These are phyloP conservation scores for Triadica sebifera DNA, from an alignment of 345 rosid species.

Conservation along the genomic window DNA sequence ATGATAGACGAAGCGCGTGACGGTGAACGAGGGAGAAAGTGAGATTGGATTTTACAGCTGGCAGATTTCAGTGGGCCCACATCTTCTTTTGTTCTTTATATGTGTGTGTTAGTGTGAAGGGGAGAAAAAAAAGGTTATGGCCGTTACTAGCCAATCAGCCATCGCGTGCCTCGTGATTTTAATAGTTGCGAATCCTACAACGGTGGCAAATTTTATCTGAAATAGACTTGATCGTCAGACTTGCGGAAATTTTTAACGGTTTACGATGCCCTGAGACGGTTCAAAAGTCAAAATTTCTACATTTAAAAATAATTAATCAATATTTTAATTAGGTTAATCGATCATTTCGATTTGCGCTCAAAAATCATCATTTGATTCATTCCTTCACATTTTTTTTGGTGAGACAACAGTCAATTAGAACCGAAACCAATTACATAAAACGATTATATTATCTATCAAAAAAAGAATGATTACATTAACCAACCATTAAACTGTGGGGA, in stretches of 20 bases:
- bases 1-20: constrained; percentile 14
- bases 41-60: constrained; percentile 26
- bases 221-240: not conserved
- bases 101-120: not conserved
- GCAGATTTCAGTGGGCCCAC: constrained; percentile 32
- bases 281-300: too few species aligned
- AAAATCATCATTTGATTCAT: too few species aligned
- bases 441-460: too few species aligned
- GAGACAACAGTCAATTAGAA: too few species aligned
- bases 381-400: too few species aligned
- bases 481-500: too few species aligned
- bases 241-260: constrained; percentile 8
- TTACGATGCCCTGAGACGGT: constrained; percentile 22
- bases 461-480: too few species aligned
- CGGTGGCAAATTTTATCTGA: constrained; percentile 3
- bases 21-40: constrained; percentile 16
- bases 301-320: too few species aligned
- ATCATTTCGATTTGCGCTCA: too few species aligned
- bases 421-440: too few species aligned
- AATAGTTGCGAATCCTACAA: constrained; percentile 22
- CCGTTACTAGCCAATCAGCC: constrained; percentile 17
- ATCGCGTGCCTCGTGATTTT: constrained; percentile 29
- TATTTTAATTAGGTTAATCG: too few species aligned
- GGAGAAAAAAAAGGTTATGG: not conserved
- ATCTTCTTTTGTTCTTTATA: not conserved